Evolutionary conservation across 192 early-diverging fungal genomes (phyloP), one percentile per base, ranked within the genome.

Genomic region (Entomortierella chlamydospora): DNA sequence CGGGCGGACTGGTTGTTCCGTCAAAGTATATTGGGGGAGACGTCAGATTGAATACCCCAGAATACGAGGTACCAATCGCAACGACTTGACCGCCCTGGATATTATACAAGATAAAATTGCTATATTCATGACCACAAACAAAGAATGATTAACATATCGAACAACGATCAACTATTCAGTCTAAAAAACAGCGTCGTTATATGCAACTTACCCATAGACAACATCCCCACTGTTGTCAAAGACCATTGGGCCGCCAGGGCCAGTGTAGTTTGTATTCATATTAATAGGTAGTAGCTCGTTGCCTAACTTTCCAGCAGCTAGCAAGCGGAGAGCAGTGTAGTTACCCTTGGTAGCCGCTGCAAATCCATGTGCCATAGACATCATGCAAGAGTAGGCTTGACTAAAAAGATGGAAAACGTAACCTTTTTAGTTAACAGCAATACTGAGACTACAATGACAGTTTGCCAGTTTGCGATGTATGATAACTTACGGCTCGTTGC

Each of bases 321-420:
- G 30, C 9, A 66, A 31, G 41, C 65, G 61, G 15, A 79, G 57
- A 1, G 76, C 62, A 10, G 76, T 79, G 62, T 49, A 54, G 31
- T 79, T 79, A 17, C 76, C 76, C 25, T 70, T 70, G 43, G 61
- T 47, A 42, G 63, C 76, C 26, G 70, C 66, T 33, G 76, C 67
- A 56, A 87, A 87, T 12, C 81, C 86, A 13, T 65, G 33, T 29
- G 86, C 86, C 80, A 87, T 82, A 6, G 80, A 71, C 83, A 83
- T 85, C 86, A 87, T 87, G 51, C 86, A 87, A 0, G 86, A 87
- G 62, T 87, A 87, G 0, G 86, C 86, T 60, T 85, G 65, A 8
- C 85, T 86, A 61, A 52, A 50, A 20, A 15, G 52, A 28, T 41
- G 29, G 50, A 45, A 56, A 49, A 57, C 1, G 2, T 28, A n/a